phyloP scores from a whole-genome alignment of 1,284 basidiomycete genomes.

The Puccinia horiana region DNA sequence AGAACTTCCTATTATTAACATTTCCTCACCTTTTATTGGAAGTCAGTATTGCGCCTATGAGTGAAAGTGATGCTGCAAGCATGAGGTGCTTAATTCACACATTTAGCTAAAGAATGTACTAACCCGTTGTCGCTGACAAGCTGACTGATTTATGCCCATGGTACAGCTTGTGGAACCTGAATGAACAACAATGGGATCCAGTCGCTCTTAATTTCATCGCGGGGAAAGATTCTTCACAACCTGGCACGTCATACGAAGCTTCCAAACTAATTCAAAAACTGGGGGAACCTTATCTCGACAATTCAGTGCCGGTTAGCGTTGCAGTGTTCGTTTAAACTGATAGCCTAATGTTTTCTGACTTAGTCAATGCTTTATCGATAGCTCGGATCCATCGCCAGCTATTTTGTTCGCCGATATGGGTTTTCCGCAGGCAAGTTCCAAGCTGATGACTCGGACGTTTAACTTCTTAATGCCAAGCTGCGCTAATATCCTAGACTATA shows the following conservation, averaged over 20 bases:
- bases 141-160: neutral
- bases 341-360: neutral
- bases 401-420: conserved; percentile 71
- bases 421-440: conserved; percentile 69
- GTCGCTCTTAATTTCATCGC: conserved; percentile 72
- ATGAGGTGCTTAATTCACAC: conserved; percentile 60
- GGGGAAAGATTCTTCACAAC: conserved; percentile 62
- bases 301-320: conserved; percentile 44
- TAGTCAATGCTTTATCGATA: conserved; percentile 65
- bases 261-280: conserved; percentile 41
- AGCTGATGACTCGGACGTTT: neutral
- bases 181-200: conserved; percentile 68
- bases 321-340: neutral
- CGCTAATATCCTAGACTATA: neutral
- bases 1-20: neutral
- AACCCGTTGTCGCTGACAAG: too few relatives aligned
- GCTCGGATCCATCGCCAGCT: conserved; percentile 76
- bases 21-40: neutral
- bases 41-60: conserved; percentile 64
- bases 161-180: conserved; percentile 68
- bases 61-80: conserved; percentile 73
- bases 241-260: conserved; percentile 65
- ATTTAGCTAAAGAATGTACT: neutral
- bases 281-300: conserved; percentile 36
- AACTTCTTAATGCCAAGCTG: neutral